Evolutionary conservation across 164 flowering plant genomes (phyloP), one percentile per base, ranked within the genome.

Genomic region (Tetracentron sinense): DNA sequence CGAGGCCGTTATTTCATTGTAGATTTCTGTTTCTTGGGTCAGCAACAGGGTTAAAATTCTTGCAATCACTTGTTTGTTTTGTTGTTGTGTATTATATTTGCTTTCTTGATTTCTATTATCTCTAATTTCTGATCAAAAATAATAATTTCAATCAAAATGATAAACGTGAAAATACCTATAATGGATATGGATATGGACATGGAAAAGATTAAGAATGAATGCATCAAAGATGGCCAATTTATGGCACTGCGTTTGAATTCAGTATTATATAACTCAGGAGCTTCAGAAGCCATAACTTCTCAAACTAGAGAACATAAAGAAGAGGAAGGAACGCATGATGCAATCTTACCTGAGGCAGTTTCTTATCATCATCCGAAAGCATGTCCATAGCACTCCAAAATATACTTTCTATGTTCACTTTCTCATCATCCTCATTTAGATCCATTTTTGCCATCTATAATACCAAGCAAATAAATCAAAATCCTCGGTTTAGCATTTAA

Each of bases 311-410:
- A 33, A 10, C 1, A 26, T 22, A 23, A 49, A n/a, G 25, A 15
- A 64, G 23, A 26, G 44, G 17, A 63, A 65, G 21, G 50, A 59
- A n/a, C n/a, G n/a, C n/a, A n/a, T n/a, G n/a, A n/a, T n/a, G n/a
- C n/a, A 52, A 26, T 49, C 70, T 57, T 77, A 75, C 99, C 96
- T 95, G 99, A 50, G 99, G 99, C 16, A 95, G 83, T 75, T 90
- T 95, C 75, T 92, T 95, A 67, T 95, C 99, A 75, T 95, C 97
- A 69, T 95, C 97, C 6, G 97, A 88, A 52, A 95, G 93, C 83
- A 90, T 80, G 78, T 88, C 96, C 96, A 95, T 90, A 56, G 99
- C 99, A 82, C 89, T 89, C 94, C 97, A 89, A 66, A 88, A 95
- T 30, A 92, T 92, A 4, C 74, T 83, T 74, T 95, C 99, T 44